Evolutionary conservation across 148 eudicot species (phyloP).

Genomic region (Euryodendron excelsum): DNA sequence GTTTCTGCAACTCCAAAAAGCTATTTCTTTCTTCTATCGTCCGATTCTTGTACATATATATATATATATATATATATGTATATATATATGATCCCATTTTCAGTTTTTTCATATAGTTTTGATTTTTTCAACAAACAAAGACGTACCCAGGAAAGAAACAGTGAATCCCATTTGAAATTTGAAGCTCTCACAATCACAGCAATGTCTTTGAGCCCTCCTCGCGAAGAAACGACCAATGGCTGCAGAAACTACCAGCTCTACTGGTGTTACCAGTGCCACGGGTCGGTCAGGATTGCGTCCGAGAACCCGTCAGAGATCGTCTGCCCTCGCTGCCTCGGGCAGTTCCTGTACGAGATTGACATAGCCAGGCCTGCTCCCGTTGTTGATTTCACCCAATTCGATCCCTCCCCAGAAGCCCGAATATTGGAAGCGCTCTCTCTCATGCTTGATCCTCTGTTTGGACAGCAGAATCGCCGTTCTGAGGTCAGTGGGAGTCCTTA

Average conservation of each 20-base stretch:
- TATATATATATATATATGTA: not conserved
- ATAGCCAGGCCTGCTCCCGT: constrained; percentile 34
- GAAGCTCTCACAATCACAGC: not conserved
- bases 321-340: constrained; percentile 79
- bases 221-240: constrained; percentile 2
- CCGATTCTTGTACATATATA: no score
- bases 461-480: constrained; percentile 2
- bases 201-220: constrained; percentile 49
- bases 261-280: constrained; percentile 88
- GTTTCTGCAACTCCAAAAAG: constrained; percentile 22
- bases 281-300: constrained; percentile 50
- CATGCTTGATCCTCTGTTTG: constrained; percentile 44
- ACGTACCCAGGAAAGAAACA: not conserved
- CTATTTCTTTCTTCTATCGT: not conserved
- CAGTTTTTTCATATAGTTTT: no score
- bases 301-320: constrained; percentile 38
- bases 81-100: not conserved
- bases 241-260: constrained; percentile 42
- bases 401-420: constrained; percentile 71
- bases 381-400: constrained; percentile 44
- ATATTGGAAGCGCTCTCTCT: constrained; percentile 67
- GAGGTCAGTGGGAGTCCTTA: not conserved
- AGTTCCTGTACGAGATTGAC: constrained; percentile 60
- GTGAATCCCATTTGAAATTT: not conserved
- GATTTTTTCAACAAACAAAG: no score